Evolutionary conservation across 1,284 basidiomycete genomes (phyloP).

Genomic region (Tylopilus sp.): DNA sequence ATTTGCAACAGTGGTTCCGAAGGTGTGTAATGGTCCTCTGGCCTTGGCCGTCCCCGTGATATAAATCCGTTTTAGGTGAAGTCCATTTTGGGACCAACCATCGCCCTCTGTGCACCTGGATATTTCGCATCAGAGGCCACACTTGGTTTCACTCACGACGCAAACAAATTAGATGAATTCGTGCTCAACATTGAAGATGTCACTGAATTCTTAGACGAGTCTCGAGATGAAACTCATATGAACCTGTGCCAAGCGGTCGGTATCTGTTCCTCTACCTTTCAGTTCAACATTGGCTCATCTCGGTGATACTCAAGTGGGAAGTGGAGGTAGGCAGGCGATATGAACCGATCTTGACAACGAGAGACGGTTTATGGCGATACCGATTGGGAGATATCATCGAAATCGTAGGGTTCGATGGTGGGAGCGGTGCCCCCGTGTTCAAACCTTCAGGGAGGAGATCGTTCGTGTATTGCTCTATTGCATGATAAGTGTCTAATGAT

Average conservation of each 20-base stretch:
- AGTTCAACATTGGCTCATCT: background rate
- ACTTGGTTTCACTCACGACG: background rate
- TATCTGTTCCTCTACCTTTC: background rate
- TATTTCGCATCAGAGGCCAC: constrained; percentile 20
- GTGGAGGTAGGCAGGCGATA: constrained; percentile 29
- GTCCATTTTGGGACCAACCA: constrained; percentile 22
- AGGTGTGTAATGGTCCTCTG: too few species aligned
- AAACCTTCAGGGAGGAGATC: constrained; percentile 22
- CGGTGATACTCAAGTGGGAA: constrained; percentile 29
- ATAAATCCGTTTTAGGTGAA: constrained; percentile 17
- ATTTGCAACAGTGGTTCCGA: too few species aligned
- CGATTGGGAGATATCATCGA: constrained; percentile 30
- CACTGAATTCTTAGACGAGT: constrained; percentile 31
- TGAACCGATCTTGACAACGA: constrained; percentile 32
- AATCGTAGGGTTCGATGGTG: constrained; percentile 23
- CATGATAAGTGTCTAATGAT: too few species aligned
- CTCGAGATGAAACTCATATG: constrained; percentile 10
- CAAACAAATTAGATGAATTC: constrained; percentile 13
- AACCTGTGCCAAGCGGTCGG: constrained; percentile 30
- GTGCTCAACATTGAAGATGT: constrained; percentile 8
- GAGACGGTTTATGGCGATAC: constrained; percentile 40
- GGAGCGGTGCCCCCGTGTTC: constrained; percentile 18
- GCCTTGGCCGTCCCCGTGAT: too few species aligned
- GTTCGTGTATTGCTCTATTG: constrained; percentile 7
- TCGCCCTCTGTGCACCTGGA: constrained; percentile 9